phyloP scores from a whole-genome alignment of 1,284 basidiomycete genomes.

The Melampsora larici-populina region DNA sequence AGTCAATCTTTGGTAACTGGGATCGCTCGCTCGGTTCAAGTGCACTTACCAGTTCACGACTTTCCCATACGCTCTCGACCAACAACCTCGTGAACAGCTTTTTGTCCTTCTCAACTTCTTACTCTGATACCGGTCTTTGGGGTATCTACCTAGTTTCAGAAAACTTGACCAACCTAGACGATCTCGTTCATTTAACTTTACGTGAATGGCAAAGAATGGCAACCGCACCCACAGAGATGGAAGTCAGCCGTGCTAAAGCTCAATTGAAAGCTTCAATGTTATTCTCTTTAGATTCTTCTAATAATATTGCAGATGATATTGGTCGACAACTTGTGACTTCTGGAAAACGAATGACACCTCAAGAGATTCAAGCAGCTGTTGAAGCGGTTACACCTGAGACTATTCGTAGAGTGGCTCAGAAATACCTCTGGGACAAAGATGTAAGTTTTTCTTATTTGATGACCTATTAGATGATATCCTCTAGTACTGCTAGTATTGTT shows the following conservation, averaged over 20 bases:
- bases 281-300: conserved; percentile 87
- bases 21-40: conserved; percentile 92
- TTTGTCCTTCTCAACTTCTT: conserved; percentile 99
- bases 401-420: conserved; percentile 89
- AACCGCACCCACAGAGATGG: conserved; percentile 73
- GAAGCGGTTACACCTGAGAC: conserved; percentile 84
- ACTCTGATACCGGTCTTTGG: conserved; percentile 99
- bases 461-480: conserved; percentile 45
- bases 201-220: conserved; percentile 97
- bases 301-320: conserved; percentile 96
- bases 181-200: conserved; percentile 88
- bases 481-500: too few species aligned
- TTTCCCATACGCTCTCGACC: conserved; percentile 84
- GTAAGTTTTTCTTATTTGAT: conserved; percentile 57
- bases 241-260: conserved; percentile 95
- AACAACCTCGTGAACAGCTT: conserved; percentile 98
- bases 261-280: conserved; percentile 94
- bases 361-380: conserved; percentile 88
- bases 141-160: conserved; percentile 91
- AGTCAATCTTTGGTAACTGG: conserved; percentile 99
- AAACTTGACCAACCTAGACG: conserved; percentile 89
- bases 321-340: conserved; percentile 88
- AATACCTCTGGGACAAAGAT: conserved; percentile 95
- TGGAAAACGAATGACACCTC: conserved; percentile 81
- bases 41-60: conserved; percentile 80